phyloP scores from a whole-genome alignment of 179 eudicot species.

The Patellifolia procumbens region DNA sequence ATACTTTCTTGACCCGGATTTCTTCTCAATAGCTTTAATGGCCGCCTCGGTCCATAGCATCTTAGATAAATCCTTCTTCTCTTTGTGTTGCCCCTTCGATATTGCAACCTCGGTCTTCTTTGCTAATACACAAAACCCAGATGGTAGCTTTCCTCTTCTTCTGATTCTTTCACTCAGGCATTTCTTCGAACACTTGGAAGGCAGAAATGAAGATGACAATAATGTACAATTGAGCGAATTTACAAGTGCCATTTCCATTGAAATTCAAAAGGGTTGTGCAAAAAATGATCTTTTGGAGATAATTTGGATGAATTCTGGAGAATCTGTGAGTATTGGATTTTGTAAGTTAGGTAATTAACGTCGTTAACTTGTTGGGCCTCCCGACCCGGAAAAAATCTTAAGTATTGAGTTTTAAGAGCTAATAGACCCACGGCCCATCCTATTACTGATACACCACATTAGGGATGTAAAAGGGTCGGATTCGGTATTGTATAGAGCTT shows the following conservation, averaged over 20 bases:
- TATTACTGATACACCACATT: no score
- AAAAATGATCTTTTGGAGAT: not conserved
- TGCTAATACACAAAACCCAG: slow-evolving; percentile 30
- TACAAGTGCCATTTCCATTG: not conserved
- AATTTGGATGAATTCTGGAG: not conserved
- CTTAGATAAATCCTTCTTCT: slow-evolving; percentile 64
- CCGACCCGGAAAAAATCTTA: no score
- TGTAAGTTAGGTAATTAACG: not conserved
- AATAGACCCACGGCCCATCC: no score
- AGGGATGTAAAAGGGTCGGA: no score
- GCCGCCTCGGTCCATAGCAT: slow-evolving; percentile 82
- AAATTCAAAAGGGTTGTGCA: not conserved
- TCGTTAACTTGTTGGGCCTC: not conserved
- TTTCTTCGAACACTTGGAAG: slow-evolving; percentile 55
- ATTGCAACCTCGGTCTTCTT: slow-evolving; percentile 32
- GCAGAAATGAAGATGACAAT: slow-evolving; percentile 26
- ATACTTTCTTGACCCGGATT: slow-evolving; percentile 63
- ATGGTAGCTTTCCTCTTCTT: slow-evolving; percentile 4
- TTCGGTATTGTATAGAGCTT: no score
- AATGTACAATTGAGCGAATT: slow-evolving; percentile 4
- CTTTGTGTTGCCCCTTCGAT: slow-evolving; percentile 44
- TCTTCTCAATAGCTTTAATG: slow-evolving; percentile 58
- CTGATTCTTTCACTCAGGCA: slow-evolving; percentile 31
- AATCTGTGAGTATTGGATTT: not conserved
- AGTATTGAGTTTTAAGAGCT: no score